Evolutionary conservation across 352 stramenopile genomes (phyloP).

Genomic region (Blastocystis sp.): DNA sequence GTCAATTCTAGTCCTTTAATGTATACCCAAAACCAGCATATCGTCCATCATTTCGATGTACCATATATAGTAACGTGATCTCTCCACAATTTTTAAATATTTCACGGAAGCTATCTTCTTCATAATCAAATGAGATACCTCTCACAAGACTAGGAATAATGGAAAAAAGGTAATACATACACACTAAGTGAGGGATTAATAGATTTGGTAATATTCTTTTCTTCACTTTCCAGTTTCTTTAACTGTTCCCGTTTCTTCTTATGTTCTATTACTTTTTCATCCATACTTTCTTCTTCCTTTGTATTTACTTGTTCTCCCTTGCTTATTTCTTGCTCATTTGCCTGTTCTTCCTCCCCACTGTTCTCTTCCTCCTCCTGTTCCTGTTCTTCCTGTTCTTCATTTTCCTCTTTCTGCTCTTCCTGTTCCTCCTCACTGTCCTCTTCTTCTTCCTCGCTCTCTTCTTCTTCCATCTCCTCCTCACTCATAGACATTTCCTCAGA

Average conservation of each 20-base stretch:
- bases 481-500: not conserved
- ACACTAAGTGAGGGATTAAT: not conserved
- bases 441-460: constrained; percentile 36
- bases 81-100: constrained; percentile 5
- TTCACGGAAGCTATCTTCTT: not conserved
- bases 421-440: constrained; percentile 57
- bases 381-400: not conserved
- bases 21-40: constrained; percentile 29
- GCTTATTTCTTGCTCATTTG: constrained; percentile 22
- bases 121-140: not conserved
- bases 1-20: not conserved
- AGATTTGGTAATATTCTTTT: not conserved
- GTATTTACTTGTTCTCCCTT: not conserved
- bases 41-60: constrained; percentile 9
- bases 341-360: not conserved
- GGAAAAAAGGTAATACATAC: not conserved
- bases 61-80: constrained; percentile 11
- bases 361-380: constrained; percentile 2
- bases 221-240: not conserved
- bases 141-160: not conserved
- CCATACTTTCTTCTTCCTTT: constrained; percentile 13
- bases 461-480: constrained; percentile 14
- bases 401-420: not conserved
- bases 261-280: not conserved
- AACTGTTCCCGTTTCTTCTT: constrained; percentile 38